Evolutionary conservation across 306 rosid species (phyloP).

Genomic region (Begonia masoniana): DNA sequence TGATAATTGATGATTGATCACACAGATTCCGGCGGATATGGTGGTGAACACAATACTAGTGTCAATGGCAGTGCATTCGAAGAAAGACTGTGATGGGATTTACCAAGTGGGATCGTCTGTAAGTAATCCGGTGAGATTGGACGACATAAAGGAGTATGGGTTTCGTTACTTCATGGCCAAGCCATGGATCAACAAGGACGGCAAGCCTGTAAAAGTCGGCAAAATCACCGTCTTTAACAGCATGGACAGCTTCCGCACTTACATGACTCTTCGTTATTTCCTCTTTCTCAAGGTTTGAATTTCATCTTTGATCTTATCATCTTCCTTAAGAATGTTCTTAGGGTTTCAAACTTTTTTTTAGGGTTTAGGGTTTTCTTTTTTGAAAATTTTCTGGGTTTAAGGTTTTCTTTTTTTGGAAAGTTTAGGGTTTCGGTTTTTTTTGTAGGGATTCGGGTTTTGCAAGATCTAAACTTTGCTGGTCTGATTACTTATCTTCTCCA

Average conservation of each 20-base stretch:
- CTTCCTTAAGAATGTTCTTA: no score
- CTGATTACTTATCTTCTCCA: no score
- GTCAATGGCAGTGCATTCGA: conserved; percentile 35
- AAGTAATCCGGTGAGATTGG: conserved; percentile 24
- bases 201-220: conserved; percentile 46
- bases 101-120: conserved; percentile 69
- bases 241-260: conserved; percentile 64
- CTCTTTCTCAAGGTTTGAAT: conserved; percentile 40
- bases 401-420: no score
- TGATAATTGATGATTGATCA: no score
- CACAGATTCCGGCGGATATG: conserved; percentile 71
- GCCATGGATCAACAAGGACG: conserved; percentile 63
- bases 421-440: no score
- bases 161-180: conserved; percentile 36
- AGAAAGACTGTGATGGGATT: conserved; percentile 25
- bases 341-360: no score
- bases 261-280: conserved; percentile 54
- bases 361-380: no score
- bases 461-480: no score
- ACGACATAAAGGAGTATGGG: conserved; percentile 23
- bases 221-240: conserved; percentile 19
- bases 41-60: conserved; percentile 68
- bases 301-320: no score
- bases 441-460: no score
- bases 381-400: no score